Evolutionary conservation across 306 rosid species (phyloP), one percentile per base, ranked within the genome.

Genomic region (Dryas drummondii): DNA sequence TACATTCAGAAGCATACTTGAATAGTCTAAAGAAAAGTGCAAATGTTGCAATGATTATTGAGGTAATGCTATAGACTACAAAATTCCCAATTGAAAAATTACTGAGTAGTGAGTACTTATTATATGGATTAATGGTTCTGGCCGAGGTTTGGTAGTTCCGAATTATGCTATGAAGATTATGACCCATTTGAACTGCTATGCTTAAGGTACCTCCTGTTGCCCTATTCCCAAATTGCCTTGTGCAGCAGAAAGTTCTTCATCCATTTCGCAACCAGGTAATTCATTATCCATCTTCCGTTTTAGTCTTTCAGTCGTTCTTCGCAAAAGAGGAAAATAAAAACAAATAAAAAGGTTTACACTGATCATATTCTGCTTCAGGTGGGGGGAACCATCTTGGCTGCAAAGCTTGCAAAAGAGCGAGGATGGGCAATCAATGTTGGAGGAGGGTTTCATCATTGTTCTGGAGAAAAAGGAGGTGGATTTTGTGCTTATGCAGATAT

Each of bases 351-450:
- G 72, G 80, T 80, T 68, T 54, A 70, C 67, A 55, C 17, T 56
- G 60, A 47, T 59, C 71, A 67, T 68, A 66, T 76, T 48, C 41
- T 60, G 10, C 58, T 83, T 82, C 76, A 91, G 98, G 97, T 87
- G 69, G 98, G 98, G 79, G 97, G 98, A 70, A 91, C 96, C 66
- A 81, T 94, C 70, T 82, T 91, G 84, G 96, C 97, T 60, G 91
- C 88, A 59, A 94, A 94, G 86, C 91, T 94, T 62, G 98, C 97
- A 67, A 91, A 75, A 73, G 97, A 91, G 82, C 87, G 91, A 72
- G 98, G 98, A 66, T 94, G 96, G 98, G 94, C 98, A 73, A 90
- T 94, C 79, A 94, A 94, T 76, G 88, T 94, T 8, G 98, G 98
- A 67, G 98, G 98, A 68, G 97, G 98, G 16, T 94, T 94, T 84